Evolutionary conservation across 306 rosid species (phyloP).

Genomic region (Cucurbita maxima): DNA sequence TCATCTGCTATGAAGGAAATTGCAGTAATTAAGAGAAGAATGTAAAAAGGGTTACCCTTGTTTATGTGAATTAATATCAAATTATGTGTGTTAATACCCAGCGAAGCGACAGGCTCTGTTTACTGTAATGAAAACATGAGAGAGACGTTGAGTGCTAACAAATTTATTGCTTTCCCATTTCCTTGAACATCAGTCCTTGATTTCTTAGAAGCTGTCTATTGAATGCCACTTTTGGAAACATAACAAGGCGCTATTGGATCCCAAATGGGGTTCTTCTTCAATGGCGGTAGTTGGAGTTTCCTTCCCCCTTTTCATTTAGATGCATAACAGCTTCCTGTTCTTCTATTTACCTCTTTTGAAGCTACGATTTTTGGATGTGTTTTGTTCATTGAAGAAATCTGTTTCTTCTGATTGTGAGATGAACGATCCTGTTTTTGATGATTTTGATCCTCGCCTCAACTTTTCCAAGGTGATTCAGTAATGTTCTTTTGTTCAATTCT

Average conservation of each 20-base stretch:
- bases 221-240: constrained; percentile 3
- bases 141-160: not conserved
- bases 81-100: not conserved
- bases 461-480: constrained; percentile 35
- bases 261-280: not conserved
- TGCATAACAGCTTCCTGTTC: not conserved
- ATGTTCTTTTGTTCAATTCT: not conserved
- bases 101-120: not conserved
- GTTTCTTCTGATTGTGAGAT: not conserved
- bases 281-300: not conserved
- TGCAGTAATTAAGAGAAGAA: not conserved
- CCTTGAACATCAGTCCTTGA: not conserved
- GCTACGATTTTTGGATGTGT: not conserved
- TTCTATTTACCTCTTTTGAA: not conserved
- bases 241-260: not conserved
- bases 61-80: not conserved
- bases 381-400: not conserved
- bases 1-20: not conserved
- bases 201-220: not conserved
- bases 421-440: constrained; percentile 8
- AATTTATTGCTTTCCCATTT: not conserved
- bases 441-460: constrained; percentile 44
- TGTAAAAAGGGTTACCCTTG: not conserved
- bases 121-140: not conserved
- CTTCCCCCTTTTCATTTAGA: not conserved